Percentiles rank a stretch among this genome's conserved stretches.
These are phyloP conservation scores for Lagenaria siceraria DNA, from an alignment of 306 rosid genomes.

Conservation along the genomic window DNA sequence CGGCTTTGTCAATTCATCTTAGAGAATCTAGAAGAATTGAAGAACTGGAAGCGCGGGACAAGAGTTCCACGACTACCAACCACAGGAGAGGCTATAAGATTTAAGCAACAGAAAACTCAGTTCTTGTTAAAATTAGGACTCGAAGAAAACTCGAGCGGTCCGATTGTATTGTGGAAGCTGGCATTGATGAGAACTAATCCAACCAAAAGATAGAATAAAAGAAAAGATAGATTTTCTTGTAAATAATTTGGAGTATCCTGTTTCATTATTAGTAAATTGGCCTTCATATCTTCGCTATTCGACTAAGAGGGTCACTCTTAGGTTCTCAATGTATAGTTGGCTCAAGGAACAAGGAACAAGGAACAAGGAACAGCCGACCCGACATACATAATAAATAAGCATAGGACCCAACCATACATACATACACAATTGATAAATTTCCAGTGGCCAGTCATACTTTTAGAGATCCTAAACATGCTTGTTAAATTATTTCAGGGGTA, in stretches of 20 bases:
- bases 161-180: constrained; percentile 54
- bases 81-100: constrained; percentile 9
- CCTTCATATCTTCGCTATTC: constrained; percentile 49
- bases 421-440: no score
- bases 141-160: constrained; percentile 43
- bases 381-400: no score
- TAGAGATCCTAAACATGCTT: no score
- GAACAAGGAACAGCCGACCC: constrained; percentile 18
- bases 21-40: constrained; percentile 48
- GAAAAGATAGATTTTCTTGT: constrained; percentile 45
- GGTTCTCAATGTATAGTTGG: constrained; percentile 61
- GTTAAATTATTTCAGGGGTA: no score
- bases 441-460: no score
- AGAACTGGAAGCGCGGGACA: constrained; percentile 47
- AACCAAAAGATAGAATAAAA: constrained; percentile 28
- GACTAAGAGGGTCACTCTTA: constrained; percentile 38
- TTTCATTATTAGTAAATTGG: constrained; percentile 36
- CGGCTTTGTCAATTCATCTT: constrained; percentile 29
- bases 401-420: no score
- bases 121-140: constrained; percentile 55
- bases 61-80: constrained; percentile 26
- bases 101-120: constrained; percentile 23
- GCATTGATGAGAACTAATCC: constrained; percentile 51
- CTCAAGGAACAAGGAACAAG: constrained; percentile 49
- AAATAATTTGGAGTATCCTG: constrained; percentile 39